Evolutionary conservation across 305 asterid species (phyloP), one percentile per base, ranked within the genome.

Genomic region (Fraxinus sp.): DNA sequence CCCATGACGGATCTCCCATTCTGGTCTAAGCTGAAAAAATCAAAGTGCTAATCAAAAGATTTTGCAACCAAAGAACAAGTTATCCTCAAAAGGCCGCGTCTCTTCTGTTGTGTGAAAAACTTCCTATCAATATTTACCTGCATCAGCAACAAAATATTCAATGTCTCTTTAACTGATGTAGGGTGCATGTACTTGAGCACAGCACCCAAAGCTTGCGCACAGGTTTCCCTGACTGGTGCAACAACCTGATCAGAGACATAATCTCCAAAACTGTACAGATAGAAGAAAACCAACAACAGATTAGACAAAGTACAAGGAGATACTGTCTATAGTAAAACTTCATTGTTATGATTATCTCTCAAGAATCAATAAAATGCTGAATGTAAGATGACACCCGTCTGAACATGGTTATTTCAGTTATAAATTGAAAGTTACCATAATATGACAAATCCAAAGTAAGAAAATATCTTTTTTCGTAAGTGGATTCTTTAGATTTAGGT

Each of bases 1-100:
- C 82, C 99, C 98, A 85, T 96, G 99, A 44, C 99, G 98, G 87
- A 96, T 94, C 92, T 96, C 99, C 99, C 99, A 96, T 86, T 96
- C 99, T 88, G 98, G 90, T 84, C 98, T 94, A 94, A 91, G 91
- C 99, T 96, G 99, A 91, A 94, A 91, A 84, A 88, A 86, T 87
- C 86, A 86, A 87, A 86, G 81, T 81, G 84, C 86, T 88, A 88
- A 91, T 92, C 86, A 92, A 88, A 88, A 79, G 74, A 83, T 81
- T 87, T 22, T 77, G 68, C 66, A 81, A 78, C 36, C 37, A 74
- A 78, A 77, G 73, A 72, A 57, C 68, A 84, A 85, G 52, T 44
- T 76, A 62, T 72, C 74, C 83, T 76, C 28, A 71, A 18, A 73
- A 74, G 33, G 2, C 14, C 18, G 59, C 11, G 66, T 62, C 74